Evolutionary conservation across 176 grass and related monocot genomes (phyloP), one percentile per base, ranked within the genome.

Genomic region (Avena insularis): DNA sequence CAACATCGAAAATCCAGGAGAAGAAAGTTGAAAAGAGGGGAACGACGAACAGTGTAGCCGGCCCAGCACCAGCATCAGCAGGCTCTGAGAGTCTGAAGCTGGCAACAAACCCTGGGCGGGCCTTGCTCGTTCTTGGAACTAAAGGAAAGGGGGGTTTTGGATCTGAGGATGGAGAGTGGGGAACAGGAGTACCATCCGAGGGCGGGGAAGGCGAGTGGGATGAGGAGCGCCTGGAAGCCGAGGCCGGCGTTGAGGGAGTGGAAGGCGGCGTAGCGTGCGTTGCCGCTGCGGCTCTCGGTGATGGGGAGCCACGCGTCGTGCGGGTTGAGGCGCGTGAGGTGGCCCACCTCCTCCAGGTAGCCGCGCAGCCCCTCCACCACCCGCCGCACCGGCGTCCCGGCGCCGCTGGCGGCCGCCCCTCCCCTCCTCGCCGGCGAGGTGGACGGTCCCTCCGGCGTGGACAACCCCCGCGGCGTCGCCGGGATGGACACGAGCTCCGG

Each of bases 271-370:
- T 96, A 98, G 79, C 93, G 87, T 0, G 93, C 93, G 83, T 98
- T 98, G 49, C 96, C 96, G 75, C 91, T 90, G 86, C 96, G 96
- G 77, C 90, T 93, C 88, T 98, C 93, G 63, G 96, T 98, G 85
- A 98, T 92, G 83, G 96, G 96, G 67, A 98, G 86, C 96, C 96
- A 98, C 12, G 96, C 96, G 82, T 98, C 96, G 71, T 95, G 96
- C 59, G 93, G 93, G 89, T 98, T 95, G 11, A 98, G 92, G 20
- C 90, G 89, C 11, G 96, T 96, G 16, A 98, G 92, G 91, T 98
- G 96, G 25, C 96, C 96, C 45, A 98, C 96, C 76, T 98, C 96
- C 89, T 98, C 96, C 19, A 98, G 92, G 94, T 98, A 98, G 1
- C 90, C 93, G 17, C 94, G 87, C 85, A 98, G 96, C 9, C 89